phyloP scores from a whole-genome alignment of 345 rosid genomes.

The Cardamine occulta region DNA sequence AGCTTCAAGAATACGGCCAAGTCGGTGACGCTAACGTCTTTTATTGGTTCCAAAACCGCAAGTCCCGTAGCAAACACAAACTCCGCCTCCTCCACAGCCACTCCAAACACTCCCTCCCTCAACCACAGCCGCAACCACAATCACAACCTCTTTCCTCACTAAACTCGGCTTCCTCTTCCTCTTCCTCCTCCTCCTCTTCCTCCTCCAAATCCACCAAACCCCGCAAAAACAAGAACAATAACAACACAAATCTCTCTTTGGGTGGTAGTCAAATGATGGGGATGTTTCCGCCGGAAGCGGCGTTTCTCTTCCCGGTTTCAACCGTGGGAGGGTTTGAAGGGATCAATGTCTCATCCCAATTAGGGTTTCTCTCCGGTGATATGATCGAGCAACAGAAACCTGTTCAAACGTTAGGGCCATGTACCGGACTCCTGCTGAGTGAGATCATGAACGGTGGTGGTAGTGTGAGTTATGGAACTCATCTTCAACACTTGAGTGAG shows the following conservation, averaged over 20 bases:
- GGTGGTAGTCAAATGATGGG: conserved; percentile 43
- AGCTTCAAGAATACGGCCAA: conserved; percentile 92
- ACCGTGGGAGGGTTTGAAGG: conserved; percentile 45
- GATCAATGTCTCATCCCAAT: conserved; percentile 33
- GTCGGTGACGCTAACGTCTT: conserved; percentile 98
- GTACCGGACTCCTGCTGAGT: conserved; percentile 59
- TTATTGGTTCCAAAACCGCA: conserved; percentile 99
- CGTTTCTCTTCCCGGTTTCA: conserved; percentile 54
- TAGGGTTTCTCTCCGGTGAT: conserved; percentile 45
- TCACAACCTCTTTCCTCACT: conserved; percentile 22
- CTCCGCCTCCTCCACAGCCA: conserved; percentile 73
- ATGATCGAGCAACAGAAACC: conserved; percentile 39
- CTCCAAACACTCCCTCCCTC: conserved; percentile 47
- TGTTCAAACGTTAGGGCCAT: conserved; percentile 49
- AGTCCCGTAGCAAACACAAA: conserved; percentile 96
- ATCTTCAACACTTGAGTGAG: conserved; percentile 37
- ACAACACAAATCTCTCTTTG: conserved; percentile 46
- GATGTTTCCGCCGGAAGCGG: conserved; percentile 55
- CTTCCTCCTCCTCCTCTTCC: conserved; percentile 76
- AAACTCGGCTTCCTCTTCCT: conserved; percentile 43
- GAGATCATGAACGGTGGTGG: conserved; percentile 55
- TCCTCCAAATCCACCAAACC: conserved; percentile 62
- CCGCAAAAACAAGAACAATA: conserved; percentile 47
- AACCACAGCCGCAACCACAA: conserved; percentile 34
- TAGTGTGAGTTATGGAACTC: conserved; percentile 37